Conservation (phyloP, 1,284 basidiomycete genomes). For the Anthracocystis panici-leucophaei region DNA sequence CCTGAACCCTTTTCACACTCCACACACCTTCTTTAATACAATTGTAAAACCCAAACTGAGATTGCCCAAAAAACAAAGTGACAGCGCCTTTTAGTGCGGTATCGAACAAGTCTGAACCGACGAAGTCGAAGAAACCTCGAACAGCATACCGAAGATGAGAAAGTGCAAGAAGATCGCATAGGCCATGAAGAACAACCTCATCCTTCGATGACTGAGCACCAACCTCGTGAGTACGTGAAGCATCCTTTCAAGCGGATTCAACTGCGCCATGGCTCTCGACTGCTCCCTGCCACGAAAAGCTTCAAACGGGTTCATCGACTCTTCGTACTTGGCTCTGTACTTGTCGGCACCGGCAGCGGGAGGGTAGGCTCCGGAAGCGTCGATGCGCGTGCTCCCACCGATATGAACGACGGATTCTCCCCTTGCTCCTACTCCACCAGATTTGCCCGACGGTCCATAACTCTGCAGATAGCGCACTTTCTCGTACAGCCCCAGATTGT, state of each 20-base stretch:
- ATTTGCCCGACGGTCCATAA: conserved; percentile 29
- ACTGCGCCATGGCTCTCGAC: conserved; percentile 85
- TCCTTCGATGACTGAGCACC: conserved; percentile 84
- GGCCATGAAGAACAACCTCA: conserved; percentile 79
- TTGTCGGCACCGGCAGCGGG: conserved; percentile 75
- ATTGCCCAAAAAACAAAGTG: neutral
- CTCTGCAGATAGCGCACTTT: conserved; percentile 65
- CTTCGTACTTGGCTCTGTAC: conserved; percentile 91
- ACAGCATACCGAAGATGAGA: conserved; percentile 79
- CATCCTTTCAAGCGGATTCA: conserved; percentile 90
- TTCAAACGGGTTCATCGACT: conserved; percentile 96
- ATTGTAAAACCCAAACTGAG: neutral
- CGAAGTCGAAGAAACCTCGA: conserved; percentile 49
- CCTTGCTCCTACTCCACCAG: conserved; percentile 12
- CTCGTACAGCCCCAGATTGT: conserved; percentile 66
- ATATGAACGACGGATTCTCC: conserved; percentile 28
- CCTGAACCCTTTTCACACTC: neutral
- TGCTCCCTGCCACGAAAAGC: conserved; percentile 95
- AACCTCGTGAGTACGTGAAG: conserved; percentile 85
- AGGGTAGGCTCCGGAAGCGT: conserved; percentile 35
- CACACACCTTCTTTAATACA: neutral
- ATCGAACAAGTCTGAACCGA: conserved; percentile 32
- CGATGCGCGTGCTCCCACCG: conserved; percentile 19
- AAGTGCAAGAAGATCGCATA: conserved; percentile 84
- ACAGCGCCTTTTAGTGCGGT: conserved; percentile 2